phyloP scores from a whole-genome alignment of 2,329 filamentous ascomycete species.

The Lecanicillium sp. region DNA sequence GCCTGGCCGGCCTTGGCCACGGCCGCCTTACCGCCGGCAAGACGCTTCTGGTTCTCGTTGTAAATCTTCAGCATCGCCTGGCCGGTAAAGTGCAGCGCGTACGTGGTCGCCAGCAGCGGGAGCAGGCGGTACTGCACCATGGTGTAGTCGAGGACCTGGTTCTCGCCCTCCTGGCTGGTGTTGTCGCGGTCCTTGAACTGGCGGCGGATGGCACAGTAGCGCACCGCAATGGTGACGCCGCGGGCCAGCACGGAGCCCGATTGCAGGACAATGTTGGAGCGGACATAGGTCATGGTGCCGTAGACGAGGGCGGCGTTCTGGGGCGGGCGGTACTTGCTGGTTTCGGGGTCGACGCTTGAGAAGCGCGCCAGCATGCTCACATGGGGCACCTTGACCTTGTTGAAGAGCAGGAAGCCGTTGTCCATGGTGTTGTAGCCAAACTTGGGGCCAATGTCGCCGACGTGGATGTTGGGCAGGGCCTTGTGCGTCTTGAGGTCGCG shows the following conservation, averaged over 20 bases:
- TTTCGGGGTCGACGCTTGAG: slow-evolving; percentile 59
- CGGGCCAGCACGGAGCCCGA: slow-evolving; percentile 64
- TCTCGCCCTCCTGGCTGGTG: slow-evolving; percentile 52
- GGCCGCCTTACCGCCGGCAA: slow-evolving; percentile 30
- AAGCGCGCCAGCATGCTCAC: slow-evolving; percentile 67
- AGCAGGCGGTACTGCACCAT: slow-evolving; percentile 71
- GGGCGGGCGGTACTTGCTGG: slow-evolving; percentile 60
- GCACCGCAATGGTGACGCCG: slow-evolving; percentile 69
- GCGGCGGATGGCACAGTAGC: slow-evolving; percentile 66
- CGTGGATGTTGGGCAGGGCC: slow-evolving; percentile 60
- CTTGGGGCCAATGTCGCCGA: slow-evolving; percentile 76
- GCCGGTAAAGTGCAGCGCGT: slow-evolving; percentile 73
- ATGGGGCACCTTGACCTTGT: slow-evolving; percentile 64
- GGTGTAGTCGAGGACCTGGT: slow-evolving; percentile 71
- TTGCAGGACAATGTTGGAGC: slow-evolving; percentile 66
- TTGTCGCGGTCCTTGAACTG: slow-evolving; percentile 73
- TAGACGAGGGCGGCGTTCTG: slow-evolving; percentile 62
- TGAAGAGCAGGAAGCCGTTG: slow-evolving; percentile 72
- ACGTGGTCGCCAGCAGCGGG: slow-evolving; percentile 65
- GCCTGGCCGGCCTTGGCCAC: slow-evolving; percentile 50
- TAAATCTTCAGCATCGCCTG: slow-evolving; percentile 70
- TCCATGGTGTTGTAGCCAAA: slow-evolving; percentile 78
- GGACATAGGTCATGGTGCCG: slow-evolving; percentile 69
- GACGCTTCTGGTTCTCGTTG: slow-evolving; percentile 62
- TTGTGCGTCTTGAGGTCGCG: slow-evolving; percentile 62